A percentile compares a stretch with the other conserved stretches of the same genome.
Conservation (phyloP, 164 flowering plant species). For the Magnolia kwangsiensis region DNA sequence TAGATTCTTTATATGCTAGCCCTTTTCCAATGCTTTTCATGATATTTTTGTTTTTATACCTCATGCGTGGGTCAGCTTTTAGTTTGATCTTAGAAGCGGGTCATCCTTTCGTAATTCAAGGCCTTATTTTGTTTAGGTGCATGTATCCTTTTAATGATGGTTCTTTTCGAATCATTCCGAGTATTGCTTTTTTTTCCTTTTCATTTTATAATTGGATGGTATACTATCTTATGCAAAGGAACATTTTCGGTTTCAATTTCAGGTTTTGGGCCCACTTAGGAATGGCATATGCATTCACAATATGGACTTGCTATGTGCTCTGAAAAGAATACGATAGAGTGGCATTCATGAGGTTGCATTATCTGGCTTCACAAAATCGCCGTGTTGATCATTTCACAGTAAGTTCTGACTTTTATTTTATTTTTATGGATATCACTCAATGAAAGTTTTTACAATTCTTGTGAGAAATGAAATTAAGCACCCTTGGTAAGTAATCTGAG, state of each 20-base stretch:
- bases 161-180: not conserved
- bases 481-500: too few species aligned
- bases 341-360: conserved; percentile 76
- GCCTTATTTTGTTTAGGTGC: not conserved
- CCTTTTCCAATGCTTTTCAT: too few species aligned
- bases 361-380: conserved; percentile 68
- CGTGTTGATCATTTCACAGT: conserved; percentile 93
- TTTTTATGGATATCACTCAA: not conserved
- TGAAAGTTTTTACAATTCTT: not conserved
- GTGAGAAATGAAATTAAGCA: too few species aligned
- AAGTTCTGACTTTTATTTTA: conserved; percentile 22
- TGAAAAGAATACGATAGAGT: conserved; percentile 76
- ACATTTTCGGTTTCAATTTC: conserved; percentile 15
- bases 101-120: not conserved
- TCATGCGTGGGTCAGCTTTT: not conserved
- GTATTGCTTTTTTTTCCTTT: not conserved
- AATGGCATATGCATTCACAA: conserved; percentile 73
- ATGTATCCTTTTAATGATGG: not conserved
- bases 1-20: too few species aligned
- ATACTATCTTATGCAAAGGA: not conserved
- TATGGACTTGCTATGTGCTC: conserved; percentile 83
- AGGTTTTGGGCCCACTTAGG: conserved; percentile 79
- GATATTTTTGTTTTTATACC: not conserved
- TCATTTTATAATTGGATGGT: not conserved
- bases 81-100: not conserved